These are phyloP conservation scores for Auricularia cornea DNA, from an alignment of 768 basidiomycete genomes.

Conservation along the genomic window DNA sequence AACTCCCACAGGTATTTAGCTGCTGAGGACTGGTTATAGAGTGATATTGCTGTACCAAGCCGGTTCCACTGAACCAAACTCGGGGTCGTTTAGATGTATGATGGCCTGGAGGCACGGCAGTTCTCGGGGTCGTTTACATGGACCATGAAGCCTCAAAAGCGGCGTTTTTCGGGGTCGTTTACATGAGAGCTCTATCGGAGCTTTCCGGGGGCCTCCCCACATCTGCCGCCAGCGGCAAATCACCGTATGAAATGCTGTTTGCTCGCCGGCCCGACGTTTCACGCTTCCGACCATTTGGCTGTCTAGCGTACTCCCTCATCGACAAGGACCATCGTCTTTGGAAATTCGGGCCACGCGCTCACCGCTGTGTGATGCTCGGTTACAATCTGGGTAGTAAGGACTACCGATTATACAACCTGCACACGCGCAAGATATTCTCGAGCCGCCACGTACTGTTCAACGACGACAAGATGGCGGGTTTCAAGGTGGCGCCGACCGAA, in stretches of 20 bases:
- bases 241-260: background rate
- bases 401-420: background rate
- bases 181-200: too few relatives aligned
- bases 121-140: too few relatives aligned
- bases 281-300: background rate
- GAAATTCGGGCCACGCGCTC: background rate
- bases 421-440: background rate
- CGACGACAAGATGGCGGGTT: background rate
- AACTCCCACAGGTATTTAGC: too few relatives aligned
- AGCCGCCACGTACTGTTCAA: background rate
- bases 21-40: too few relatives aligned
- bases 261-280: background rate
- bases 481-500: background rate
- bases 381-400: background rate
- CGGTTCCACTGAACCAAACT: too few relatives aligned
- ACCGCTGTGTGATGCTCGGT: background rate
- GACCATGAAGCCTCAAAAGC: too few relatives aligned
- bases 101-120: too few relatives aligned
- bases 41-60: too few relatives aligned
- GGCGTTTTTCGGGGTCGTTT: too few relatives aligned
- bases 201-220: too few relatives aligned
- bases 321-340: background rate
- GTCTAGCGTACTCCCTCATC: background rate
- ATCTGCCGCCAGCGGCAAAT: constrained; percentile 1
- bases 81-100: too few relatives aligned